Evolutionary conservation across 2,329 filamentous ascomycete species (phyloP).

Genomic region (Penicillium sp.): DNA sequence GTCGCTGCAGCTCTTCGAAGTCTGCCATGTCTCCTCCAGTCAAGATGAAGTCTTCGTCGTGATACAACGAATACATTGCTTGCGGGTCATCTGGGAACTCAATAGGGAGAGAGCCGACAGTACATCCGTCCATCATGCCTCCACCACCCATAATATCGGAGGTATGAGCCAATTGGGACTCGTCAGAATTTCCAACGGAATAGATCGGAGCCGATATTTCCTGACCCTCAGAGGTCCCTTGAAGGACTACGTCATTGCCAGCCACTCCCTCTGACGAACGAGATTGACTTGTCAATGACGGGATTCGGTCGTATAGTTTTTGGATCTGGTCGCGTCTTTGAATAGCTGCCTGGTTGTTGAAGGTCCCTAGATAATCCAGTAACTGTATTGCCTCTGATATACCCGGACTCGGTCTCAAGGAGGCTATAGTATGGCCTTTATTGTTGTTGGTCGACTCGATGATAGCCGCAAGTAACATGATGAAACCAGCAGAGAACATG

Average conservation of each 20-base stretch:
- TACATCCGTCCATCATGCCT: not conserved
- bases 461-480: conserved; percentile 8
- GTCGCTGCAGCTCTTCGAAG: not conserved
- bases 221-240: not conserved
- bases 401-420: conserved; percentile 3
- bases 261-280: not conserved
- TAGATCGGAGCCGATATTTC: not conserved
- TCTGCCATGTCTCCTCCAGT: not conserved
- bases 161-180: not conserved
- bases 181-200: not conserved
- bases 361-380: conserved; percentile 1
- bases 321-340: conserved; percentile 6
- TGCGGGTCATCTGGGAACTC: not conserved
- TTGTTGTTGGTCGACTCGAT: conserved; percentile 2
- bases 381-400: conserved; percentile 3
- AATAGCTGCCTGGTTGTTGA: conserved; percentile 5
- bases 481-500: conserved; percentile 11
- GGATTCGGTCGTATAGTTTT: not conserved
- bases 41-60: not conserved
- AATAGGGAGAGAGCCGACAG: not conserved
- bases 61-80: not conserved
- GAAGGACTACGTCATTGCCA: not conserved
- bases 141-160: not conserved
- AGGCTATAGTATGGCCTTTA: not conserved
- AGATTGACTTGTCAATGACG: not conserved